Base-by-base conservation (phyloP, 2,329 filamentous ascomycete species). In the Nectriaceae sp. region DNA sequence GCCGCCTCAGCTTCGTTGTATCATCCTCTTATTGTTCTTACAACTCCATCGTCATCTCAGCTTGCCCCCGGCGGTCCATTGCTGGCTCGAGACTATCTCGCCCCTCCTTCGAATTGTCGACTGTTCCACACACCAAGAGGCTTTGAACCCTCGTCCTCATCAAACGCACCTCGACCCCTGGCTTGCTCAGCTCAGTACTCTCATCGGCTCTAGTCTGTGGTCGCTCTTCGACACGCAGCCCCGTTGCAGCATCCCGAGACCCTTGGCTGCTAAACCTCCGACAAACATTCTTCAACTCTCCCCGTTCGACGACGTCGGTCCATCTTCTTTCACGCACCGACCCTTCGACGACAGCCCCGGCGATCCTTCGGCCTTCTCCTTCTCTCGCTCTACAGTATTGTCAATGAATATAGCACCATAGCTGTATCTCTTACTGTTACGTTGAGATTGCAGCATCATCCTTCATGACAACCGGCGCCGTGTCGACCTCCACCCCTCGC, bases 371-470 rank as follows among this genome's bases (percentile, higher is more conserved):
- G 46, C 41, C 55, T 46, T 49, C 49, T 45, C 40, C 31, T 44
- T 21, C 44, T 48, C 40, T 40, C 39, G 21, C 42, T 43, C 26
- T 47, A 44, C 48, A 49, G 45, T 44, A 35, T 56, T 42, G 52
- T 63, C 56, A 55, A 62, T 61, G 60, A 57, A 49, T 45, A 46
- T 52, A 53, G 52, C 47, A 51, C 43, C 48, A 43, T 63, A 63
- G 58, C 56, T 51, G 42, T 50, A 46, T 50, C 33, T 36, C 16
- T 6, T 15, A 6, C 33, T 36, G 26, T 36, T n/a, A 36, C 8
- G 5, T 36, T 15, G n/a, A n/a, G 33, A n/a, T 19, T 36, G n/a
- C 16, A 50, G 52, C 47, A 50, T 42, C 44, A 38, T 42, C 19
- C 38, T 61, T 54, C 41, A 58, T 61, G 58, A 57, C 42, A 47